Evolutionary conservation across 78 protist genomes (phyloP), one percentile per base, ranked within the genome.

Genomic region (Cavenderia fasciculata): DNA sequence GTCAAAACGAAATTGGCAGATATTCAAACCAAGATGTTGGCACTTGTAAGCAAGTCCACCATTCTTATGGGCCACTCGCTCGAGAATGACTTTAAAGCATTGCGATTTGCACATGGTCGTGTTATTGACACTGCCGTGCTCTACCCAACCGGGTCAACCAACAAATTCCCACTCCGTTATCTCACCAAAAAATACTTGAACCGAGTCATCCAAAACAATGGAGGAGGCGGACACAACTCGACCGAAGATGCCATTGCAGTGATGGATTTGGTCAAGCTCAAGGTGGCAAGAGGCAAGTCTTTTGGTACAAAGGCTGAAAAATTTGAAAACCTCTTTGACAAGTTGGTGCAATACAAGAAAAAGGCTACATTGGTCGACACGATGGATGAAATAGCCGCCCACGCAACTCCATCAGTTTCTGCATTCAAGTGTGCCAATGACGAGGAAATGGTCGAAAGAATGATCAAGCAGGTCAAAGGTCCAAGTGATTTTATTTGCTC

Each of bases 51-150:
- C 0, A 5, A 65, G 23, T 62, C 88, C 4, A 94, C 96, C 3
- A 62, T 95, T 12, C 82, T 95, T 21, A 52, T 97, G 8, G 98
- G 98, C 4, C 98, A 97, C 66, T 90, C 96, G 2, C 77, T 97
- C n/a, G 96, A 95, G 59, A 95, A 94, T 43, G 98, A 97, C 61
- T 65, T 97, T 16, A 34, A 44, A 12, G 97, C 97, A 31, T 71
- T 95, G 78, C n/a, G 44, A 47, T 47, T 88, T 33, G 12, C 65
- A 5, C 98, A 94, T 82, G 25, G 25, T 1, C 82, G 85, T 57
- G 79, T 96, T 59, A 59, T 92, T 63, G 98, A 96, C 52, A 96
- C 98, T 27, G 25, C 96, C 1, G 40, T 93, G 23, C 68, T 92
- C 43, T 95, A 34, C 74, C 96, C 85, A 52, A 75, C 94, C 6